phyloP scores from a whole-genome alignment of 1,139 yeast genomes.

The Hansenula sp. region DNA sequence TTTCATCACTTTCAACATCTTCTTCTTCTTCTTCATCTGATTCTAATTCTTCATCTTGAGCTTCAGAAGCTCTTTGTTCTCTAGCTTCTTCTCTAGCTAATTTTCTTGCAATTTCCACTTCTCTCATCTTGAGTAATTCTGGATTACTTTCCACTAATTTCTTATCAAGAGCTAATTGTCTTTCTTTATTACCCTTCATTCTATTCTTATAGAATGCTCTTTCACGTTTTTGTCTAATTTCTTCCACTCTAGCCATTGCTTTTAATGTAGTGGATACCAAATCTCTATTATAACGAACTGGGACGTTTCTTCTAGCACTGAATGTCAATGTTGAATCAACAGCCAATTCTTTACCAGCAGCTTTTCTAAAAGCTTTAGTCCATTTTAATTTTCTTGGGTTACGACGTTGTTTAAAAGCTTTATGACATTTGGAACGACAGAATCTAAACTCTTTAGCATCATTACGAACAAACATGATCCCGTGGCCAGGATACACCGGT shows the following conservation, averaged over 20 bases:
- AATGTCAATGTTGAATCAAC: conserved; percentile 95
- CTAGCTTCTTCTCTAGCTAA: conserved; percentile 66
- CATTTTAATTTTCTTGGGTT: conserved; percentile 97
- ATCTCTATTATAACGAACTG: conserved; percentile 96
- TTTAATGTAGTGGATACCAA: conserved; percentile 88
- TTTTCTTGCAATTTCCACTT: conserved; percentile 81
- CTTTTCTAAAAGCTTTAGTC: conserved; percentile 99
- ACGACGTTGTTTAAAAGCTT: conserved; percentile 95
- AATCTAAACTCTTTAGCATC: conserved; percentile 97
- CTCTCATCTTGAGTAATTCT: conserved; percentile 86
- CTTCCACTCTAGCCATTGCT: conserved; percentile 96
- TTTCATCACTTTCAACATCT: conserved; percentile 30
- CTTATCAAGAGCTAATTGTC: conserved; percentile 79
- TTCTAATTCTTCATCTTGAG: conserved; percentile 40
- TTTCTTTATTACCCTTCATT: conserved; percentile 96
- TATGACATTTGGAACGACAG: conserved; percentile 98
- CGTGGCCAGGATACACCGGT: conserved; percentile 96
- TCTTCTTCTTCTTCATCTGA: conserved; percentile 41
- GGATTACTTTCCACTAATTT: conserved; percentile 86
- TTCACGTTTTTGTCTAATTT: conserved; percentile 94
- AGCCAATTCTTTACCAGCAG: conserved; percentile 98
- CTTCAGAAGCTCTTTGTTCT: conserved; percentile 47
- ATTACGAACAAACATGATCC: conserved; percentile 95
- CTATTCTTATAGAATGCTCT: conserved; percentile 98
- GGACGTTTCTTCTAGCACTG: conserved; percentile 96